Conservation (phyloP, 768 basidiomycete genomes). For the Leccinum truebloodii region DNA sequence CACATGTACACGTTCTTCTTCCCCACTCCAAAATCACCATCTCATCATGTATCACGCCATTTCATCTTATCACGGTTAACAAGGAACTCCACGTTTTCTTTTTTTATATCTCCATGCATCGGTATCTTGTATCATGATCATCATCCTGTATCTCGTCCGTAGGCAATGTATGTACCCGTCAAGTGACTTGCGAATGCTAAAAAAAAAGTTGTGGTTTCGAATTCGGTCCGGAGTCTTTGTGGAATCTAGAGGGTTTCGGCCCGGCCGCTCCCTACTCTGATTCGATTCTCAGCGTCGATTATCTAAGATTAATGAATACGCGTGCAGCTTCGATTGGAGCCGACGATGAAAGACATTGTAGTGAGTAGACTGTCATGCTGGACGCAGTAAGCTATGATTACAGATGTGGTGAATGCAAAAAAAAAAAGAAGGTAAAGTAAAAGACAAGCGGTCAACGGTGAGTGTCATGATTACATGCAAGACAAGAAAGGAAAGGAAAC, state of each 20-base stretch:
- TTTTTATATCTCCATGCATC: not conserved
- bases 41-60: conserved; percentile 1
- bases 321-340: not conserved
- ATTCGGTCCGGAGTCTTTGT: not conserved
- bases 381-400: conserved; percentile 1
- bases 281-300: not conserved
- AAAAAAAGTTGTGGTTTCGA: not conserved
- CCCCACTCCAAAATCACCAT: not conserved
- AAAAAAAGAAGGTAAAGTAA: not conserved
- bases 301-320: conserved; percentile 10
- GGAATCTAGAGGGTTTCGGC: not conserved
- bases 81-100: not conserved
- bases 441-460: not conserved
- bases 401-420: not conserved
- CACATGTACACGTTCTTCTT: not conserved
- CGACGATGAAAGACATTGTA: not conserved
- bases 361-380: not conserved
- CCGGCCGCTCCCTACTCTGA: not conserved
- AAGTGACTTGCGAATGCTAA: not conserved
- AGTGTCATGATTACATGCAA: conserved; percentile 18
- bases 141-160: not conserved
- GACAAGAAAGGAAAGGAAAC: conserved; percentile 7
- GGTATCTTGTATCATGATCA: not conserved
- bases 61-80: not conserved
- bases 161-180: not conserved